A percentile compares a stretch with the other conserved stretches of the same genome.
These are phyloP conservation scores for Tilletia walkeri DNA, from an alignment of 1,284 basidiomycete species.

Conservation along the genomic window DNA sequence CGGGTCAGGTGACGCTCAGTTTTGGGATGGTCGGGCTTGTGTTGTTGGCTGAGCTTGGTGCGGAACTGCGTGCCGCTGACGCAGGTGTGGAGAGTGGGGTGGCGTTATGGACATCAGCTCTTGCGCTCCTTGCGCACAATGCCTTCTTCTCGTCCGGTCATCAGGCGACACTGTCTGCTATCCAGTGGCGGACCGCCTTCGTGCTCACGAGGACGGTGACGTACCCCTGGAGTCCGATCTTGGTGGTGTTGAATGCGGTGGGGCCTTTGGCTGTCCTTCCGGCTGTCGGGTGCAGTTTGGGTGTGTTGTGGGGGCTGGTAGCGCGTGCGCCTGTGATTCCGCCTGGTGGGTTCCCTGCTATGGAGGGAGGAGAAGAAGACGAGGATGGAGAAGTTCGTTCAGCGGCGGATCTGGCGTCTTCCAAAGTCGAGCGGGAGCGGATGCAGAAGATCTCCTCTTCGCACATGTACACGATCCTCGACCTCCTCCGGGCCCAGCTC, in stretches of 20 bases:
- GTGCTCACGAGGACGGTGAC: conserved; percentile 63
- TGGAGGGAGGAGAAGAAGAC: not conserved
- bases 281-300: conserved; percentile 67
- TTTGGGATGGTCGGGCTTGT: conserved; percentile 63
- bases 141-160: conserved; percentile 87
- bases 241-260: conserved; percentile 79
- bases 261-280: conserved; percentile 69
- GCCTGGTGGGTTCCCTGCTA: not conserved
- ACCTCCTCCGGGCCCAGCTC: conserved; percentile 61
- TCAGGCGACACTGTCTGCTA: conserved; percentile 79
- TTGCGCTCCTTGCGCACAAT: conserved; percentile 56
- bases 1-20: conserved; percentile 74
- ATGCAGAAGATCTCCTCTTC: not conserved
- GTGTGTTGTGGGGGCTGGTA: conserved; percentile 84
- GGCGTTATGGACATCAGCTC: not conserved
- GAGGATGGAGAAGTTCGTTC: not conserved
- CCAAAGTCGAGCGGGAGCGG: not conserved
- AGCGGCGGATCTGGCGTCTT: not conserved
- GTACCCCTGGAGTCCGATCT: conserved; percentile 73
- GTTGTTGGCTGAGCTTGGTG: conserved; percentile 40
- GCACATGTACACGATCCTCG: conserved; percentile 22
- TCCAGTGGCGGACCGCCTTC: conserved; percentile 96
- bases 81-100: not conserved
- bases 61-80: conserved; percentile 20
- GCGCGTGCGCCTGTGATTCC: conserved; percentile 58